Evolutionary conservation across 305 asterid genomes (phyloP), one percentile per base, ranked within the genome.

Genomic region (Fraxinus baroniana): DNA sequence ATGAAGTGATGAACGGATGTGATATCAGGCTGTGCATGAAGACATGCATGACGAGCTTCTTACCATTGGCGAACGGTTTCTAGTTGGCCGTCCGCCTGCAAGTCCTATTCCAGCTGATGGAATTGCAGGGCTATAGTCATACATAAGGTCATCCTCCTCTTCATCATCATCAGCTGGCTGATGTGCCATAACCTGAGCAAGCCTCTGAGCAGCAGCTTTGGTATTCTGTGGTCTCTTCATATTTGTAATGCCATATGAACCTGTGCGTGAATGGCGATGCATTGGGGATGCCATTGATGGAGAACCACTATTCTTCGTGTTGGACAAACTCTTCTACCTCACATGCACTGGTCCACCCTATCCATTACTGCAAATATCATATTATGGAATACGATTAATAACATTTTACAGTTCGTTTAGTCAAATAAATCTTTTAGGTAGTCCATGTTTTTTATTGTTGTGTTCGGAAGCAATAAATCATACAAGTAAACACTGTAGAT

Each of bases 151-250:
- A 30, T 92, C 95, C 35, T 94, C 98, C 7, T 89, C 93, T 15
- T 90, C 92, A 7, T 94, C 93, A 0, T 94, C 98, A 78, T 92
- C 94, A 13, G 92, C 86, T 30, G 90, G 83, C 79, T 94, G 97
- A 85, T 86, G 80, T 70, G 99, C 92, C 99, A 94, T 95, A 35
- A 92, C 95, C 87, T 83, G 90, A 44, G 97, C 99, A 64, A 95
- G 95, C 93, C 91, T 90, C 80, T 91, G 97, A 78, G 99, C 99
- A 17, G 99, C 99, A 79, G 93, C 98, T 89, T 93, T 95, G 15
- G 97, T 86, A 79, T 90, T 88, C 78, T 90, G 97, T 5, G 97
- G 94, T 74, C 88, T 91, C 88, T 85, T 90, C 86, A 90, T 76
- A 33, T 84, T 89, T 49, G 89, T 83, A 28, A 64, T 17, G 71